A percentile compares a stretch with the other conserved stretches of the same genome.
phyloP scores from a whole-genome alignment of 2,329 filamentous ascomycete genomes.

The Monosporascus sp. region DNA sequence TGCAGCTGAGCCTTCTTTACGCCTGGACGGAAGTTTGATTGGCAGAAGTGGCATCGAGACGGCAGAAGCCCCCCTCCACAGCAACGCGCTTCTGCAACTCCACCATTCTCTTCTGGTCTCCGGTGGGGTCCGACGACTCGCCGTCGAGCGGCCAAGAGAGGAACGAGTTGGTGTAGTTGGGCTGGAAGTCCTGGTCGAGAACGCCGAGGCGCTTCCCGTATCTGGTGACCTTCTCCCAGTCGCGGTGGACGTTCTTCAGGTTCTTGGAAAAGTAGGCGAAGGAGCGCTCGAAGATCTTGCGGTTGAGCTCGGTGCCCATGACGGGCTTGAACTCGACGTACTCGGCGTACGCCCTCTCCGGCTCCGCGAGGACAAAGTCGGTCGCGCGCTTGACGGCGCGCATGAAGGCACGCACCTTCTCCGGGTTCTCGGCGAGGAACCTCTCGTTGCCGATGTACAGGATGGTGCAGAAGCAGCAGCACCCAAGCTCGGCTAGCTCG shows the following conservation, averaged over 20 bases:
- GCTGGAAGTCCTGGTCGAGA: constrained; percentile 55
- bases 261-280: constrained; percentile 73
- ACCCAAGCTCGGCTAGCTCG: constrained; percentile 72
- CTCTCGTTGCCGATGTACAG: constrained; percentile 74
- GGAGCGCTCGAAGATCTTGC: constrained; percentile 75
- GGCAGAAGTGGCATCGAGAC: constrained; percentile 33
- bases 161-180: constrained; percentile 73
- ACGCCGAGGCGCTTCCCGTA: constrained; percentile 73
- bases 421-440: constrained; percentile 63
- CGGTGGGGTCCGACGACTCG: constrained; percentile 62
- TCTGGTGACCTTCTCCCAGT: constrained; percentile 73
- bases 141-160: constrained; percentile 60
- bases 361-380: constrained; percentile 63
- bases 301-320: constrained; percentile 64
- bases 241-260: constrained; percentile 67
- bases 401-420: constrained; percentile 63
- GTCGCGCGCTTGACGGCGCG: constrained; percentile 70
- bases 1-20: background rate
- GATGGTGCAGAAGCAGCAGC: constrained; percentile 81
- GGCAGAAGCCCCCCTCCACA: constrained; percentile 58
- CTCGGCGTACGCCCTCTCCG: constrained; percentile 59
- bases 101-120: constrained; percentile 72
- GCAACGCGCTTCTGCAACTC: constrained; percentile 64
- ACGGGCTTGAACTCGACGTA: constrained; percentile 69
- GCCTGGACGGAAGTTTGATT: background rate